These are phyloP conservation scores for Prototheca cutis DNA, from an alignment of 163 green algal genomes.

Conservation along the genomic window DNA sequence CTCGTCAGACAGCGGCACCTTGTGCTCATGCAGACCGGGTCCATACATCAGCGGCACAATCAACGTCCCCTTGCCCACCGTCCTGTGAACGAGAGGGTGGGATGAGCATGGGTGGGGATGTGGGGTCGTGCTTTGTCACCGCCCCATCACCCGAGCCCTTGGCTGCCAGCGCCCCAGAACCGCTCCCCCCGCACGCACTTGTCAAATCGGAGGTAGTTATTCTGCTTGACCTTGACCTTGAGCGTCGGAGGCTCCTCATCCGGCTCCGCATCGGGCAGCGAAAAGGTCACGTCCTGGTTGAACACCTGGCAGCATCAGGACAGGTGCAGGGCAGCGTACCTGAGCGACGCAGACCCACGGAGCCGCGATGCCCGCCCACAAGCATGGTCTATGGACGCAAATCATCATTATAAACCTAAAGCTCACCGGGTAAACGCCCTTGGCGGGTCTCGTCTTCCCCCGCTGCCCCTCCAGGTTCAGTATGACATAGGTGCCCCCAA, in stretches of 20 bases:
- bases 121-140: no score
- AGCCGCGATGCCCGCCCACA: no score
- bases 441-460: not conserved
- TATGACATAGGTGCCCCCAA: not conserved
- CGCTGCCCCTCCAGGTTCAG: not conserved
- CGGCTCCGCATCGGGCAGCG: not conserved
- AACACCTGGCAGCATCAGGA: not conserved
- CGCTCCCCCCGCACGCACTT: not conserved
- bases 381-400: no score
- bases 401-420: not conserved
- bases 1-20: constrained; percentile 6
- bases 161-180: no score
- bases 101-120: not conserved
- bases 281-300: not conserved
- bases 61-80: not conserved
- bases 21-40: not conserved
- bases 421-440: not conserved
- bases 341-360: no score
- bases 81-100: not conserved
- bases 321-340: no score
- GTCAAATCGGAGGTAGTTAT: not conserved
- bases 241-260: not conserved
- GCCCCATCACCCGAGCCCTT: no score
- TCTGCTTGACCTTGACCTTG: not conserved
- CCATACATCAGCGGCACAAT: not conserved